Conservation (phyloP, 768 basidiomycete species). For the Boletus sp. region DNA sequence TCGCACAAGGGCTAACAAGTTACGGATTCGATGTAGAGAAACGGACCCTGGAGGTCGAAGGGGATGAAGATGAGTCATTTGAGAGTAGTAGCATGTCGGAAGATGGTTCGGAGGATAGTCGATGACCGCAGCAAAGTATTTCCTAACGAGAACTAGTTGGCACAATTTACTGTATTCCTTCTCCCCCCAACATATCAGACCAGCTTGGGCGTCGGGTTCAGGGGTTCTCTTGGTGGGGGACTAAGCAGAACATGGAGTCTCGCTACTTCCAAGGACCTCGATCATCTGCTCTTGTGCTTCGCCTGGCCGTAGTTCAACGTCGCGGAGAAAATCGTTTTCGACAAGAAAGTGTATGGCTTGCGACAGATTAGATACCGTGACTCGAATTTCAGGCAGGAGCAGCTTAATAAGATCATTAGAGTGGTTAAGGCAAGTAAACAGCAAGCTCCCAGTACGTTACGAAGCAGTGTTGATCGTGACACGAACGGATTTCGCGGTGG, state of each 20-base stretch:
- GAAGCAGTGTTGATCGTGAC: conserved; percentile 66
- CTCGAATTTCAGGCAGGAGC: conserved; percentile 78
- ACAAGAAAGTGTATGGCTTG: conserved; percentile 90
- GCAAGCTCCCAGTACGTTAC: conserved; percentile 54
- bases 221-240: not conserved
- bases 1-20: conserved; percentile 56
- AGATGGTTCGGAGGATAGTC: conserved; percentile 22
- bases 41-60: conserved; percentile 60
- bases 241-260: not conserved
- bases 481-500: conserved; percentile 63
- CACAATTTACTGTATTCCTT: not conserved
- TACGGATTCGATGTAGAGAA: conserved; percentile 81
- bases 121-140: not conserved
- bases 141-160: not conserved
- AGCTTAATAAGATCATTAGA: conserved; percentile 45
- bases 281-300: conserved; percentile 65
- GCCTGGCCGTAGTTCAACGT: conserved; percentile 79
- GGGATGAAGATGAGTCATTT: conserved; percentile 43
- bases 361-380: conserved; percentile 87
- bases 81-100: conserved; percentile 33
- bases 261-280: conserved; percentile 45
- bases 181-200: not conserved
- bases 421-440: not conserved
- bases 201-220: not conserved
- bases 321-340: conserved; percentile 80